phyloP scores from a whole-genome alignment of 2,329 filamentous ascomycete genomes.

The Catunica adiposa region DNA sequence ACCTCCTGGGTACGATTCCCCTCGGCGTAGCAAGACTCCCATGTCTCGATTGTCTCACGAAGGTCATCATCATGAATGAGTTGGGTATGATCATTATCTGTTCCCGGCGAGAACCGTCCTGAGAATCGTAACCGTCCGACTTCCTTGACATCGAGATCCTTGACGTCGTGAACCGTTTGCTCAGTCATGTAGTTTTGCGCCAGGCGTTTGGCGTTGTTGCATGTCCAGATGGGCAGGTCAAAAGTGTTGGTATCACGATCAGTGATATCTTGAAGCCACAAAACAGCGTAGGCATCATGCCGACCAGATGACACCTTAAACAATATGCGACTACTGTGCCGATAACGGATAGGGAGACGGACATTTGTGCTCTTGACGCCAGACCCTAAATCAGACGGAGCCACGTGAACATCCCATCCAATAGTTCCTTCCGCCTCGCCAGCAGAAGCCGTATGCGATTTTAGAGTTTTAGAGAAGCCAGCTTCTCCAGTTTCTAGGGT shows the following conservation, averaged over 20 bases:
- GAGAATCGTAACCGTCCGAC: conserved; percentile 68
- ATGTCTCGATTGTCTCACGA: conserved; percentile 84
- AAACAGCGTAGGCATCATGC: conserved; percentile 56
- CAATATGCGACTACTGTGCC: conserved; percentile 77
- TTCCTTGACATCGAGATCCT: conserved; percentile 61
- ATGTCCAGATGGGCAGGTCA: conserved; percentile 82
- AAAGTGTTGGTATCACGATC: conserved; percentile 66
- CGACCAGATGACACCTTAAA: conserved; percentile 70
- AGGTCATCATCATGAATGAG: conserved; percentile 80
- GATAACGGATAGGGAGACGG: conserved; percentile 72
- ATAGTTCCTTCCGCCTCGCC: conserved; percentile 19
- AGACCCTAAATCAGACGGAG: no score
- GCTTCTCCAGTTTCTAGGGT: conserved; percentile 54
- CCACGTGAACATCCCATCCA: conserved; percentile 24
- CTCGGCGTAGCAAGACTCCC: conserved; percentile 81
- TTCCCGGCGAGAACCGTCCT: conserved; percentile 75
- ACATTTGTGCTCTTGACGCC: conserved; percentile 24
- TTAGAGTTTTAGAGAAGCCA: conserved; percentile 52
- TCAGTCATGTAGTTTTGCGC: conserved; percentile 88
- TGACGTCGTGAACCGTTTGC: conserved; percentile 50
- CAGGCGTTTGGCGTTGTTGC: conserved; percentile 55
- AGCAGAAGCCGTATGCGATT: conserved; percentile 3
- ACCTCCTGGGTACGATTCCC: conserved; percentile 63
- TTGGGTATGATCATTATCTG: conserved; percentile 65
- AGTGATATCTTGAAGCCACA: conserved; percentile 75